A percentile compares a stretch with the other conserved stretches of the same genome.
These are phyloP conservation scores for Suillus luteus DNA, from an alignment of 768 basidiomycete genomes.

Conservation along the genomic window DNA sequence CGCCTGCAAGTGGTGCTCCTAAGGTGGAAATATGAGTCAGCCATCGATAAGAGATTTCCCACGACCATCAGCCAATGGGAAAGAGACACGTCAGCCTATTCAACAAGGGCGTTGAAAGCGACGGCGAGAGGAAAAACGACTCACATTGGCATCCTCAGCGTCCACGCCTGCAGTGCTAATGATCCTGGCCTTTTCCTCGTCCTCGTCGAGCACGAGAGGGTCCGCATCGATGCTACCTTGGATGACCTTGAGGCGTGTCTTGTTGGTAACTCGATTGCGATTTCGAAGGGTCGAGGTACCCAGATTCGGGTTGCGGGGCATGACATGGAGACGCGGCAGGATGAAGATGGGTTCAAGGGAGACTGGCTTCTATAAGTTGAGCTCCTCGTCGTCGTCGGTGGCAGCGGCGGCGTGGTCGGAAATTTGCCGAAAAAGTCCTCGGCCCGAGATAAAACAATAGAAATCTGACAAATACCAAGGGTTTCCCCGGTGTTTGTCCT, in stretches of 20 bases:
- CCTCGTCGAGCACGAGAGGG: slow-evolving; percentile 78
- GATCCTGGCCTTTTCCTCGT: slow-evolving; percentile 81
- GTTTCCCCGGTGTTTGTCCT: slow-evolving; percentile 35
- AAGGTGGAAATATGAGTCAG: slow-evolving; percentile 45
- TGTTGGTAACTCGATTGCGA: slow-evolving; percentile 90
- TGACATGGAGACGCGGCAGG: slow-evolving; percentile 66
- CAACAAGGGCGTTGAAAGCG: slow-evolving; percentile 45
- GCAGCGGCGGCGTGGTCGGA: slow-evolving; percentile 59
- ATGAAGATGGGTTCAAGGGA: slow-evolving; percentile 42
- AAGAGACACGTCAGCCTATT: slow-evolving; percentile 41
- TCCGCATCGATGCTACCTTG: slow-evolving; percentile 83
- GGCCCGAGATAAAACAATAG: slow-evolving; percentile 49
- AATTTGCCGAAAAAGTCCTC: slow-evolving; percentile 68
- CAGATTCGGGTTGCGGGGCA: slow-evolving; percentile 81
- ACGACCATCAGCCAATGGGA: slow-evolving; percentile 48
- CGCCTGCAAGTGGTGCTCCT: slow-evolving; percentile 63
- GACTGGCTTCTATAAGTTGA: slow-evolving; percentile 29
- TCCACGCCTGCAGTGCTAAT: slow-evolving; percentile 87
- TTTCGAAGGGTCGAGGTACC: slow-evolving; percentile 80
- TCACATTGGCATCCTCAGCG: slow-evolving; percentile 91
- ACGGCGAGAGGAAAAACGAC: slow-evolving; percentile 43
- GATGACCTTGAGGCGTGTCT: slow-evolving; percentile 84
- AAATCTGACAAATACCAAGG: slow-evolving; percentile 28
- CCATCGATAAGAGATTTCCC: slow-evolving; percentile 52
- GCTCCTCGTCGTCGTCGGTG: slow-evolving; percentile 47